These are phyloP conservation scores for Geranium rotundifolium DNA, from an alignment of 345 rosid genomes.

Conservation along the genomic window DNA sequence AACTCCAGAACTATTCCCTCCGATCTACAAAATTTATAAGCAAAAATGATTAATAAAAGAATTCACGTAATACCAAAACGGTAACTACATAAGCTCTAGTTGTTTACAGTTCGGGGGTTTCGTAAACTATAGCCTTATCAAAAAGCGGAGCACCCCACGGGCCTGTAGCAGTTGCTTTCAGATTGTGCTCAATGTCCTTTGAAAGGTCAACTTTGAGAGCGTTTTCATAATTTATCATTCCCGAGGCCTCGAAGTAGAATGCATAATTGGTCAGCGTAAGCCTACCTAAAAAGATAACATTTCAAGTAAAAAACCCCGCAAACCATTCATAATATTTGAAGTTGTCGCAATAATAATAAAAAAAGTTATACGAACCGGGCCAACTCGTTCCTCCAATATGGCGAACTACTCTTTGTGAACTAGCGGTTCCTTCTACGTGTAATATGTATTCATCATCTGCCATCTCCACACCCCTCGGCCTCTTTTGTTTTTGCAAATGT, in stretches of 20 bases:
- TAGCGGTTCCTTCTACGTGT: slow-evolving; percentile 85
- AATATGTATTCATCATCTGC: slow-evolving; percentile 77
- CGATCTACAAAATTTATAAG: slow-evolving; percentile 26
- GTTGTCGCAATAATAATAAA: background rate
- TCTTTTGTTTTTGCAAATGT: slow-evolving; percentile 62
- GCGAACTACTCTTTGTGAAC: slow-evolving; percentile 69
- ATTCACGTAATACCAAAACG: background rate
- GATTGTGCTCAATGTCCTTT: slow-evolving; percentile 24
- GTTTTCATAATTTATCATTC: slow-evolving; percentile 57
- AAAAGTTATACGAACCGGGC: slow-evolving; percentile 46
- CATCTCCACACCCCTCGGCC: slow-evolving; percentile 56
- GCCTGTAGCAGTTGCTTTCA: slow-evolving; percentile 71
- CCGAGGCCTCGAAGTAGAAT: slow-evolving; percentile 84
- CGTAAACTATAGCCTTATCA: slow-evolving; percentile 72
- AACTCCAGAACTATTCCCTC: slow-evolving; percentile 81
- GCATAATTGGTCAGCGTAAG: slow-evolving; percentile 84
- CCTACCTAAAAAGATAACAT: slow-evolving; percentile 45
- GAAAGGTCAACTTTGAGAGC: slow-evolving; percentile 81
- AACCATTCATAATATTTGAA: background rate
- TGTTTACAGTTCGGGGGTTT: slow-evolving; percentile 71
- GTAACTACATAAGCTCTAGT: background rate
- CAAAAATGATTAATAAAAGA: slow-evolving; percentile 3
- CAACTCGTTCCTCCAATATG: slow-evolving; percentile 81
- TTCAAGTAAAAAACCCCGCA: slow-evolving; percentile 2
- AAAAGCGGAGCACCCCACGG: slow-evolving; percentile 98